phyloP scores from a whole-genome alignment of 2,329 filamentous ascomycete genomes.

The Talaromyces funiculosus region DNA sequence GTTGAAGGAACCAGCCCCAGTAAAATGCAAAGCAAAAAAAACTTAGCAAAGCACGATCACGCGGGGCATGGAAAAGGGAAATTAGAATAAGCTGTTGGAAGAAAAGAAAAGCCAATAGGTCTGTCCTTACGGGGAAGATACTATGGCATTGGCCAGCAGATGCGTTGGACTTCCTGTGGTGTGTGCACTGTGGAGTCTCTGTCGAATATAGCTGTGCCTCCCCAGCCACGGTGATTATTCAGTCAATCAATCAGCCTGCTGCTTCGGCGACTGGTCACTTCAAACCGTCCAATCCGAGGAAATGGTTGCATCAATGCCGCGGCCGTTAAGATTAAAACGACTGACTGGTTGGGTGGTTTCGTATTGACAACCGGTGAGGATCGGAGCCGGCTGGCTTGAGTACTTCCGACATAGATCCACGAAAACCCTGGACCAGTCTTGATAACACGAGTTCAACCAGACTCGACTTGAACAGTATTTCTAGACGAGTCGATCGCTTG shows the following conservation, averaged over 20 bases:
- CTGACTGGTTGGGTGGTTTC: not conserved
- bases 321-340: not conserved
- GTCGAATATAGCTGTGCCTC: not conserved
- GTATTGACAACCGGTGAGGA: not conserved
- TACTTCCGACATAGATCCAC: not conserved
- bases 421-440: not conserved
- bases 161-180: slow-evolving; percentile 7
- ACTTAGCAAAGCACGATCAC: slow-evolving; percentile 9
- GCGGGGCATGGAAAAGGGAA: slow-evolving; percentile 13
- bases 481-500: not conserved
- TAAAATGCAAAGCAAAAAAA: slow-evolving; percentile 3
- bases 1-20: not conserved
- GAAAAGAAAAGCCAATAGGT: slow-evolving; percentile 2
- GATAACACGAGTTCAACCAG: not conserved
- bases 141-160: not conserved
- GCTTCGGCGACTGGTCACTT: not conserved
- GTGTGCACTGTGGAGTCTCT: slow-evolving; percentile 9
- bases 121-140: not conserved
- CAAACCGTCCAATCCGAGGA: not conserved
- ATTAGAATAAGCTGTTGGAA: slow-evolving; percentile 1
- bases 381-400: not conserved
- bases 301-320: not conserved
- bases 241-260: not conserved
- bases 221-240: slow-evolving; percentile 8
- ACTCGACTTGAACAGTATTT: not conserved